phyloP scores from a whole-genome alignment of 1,139 yeast species.

The Nadsonia commutata region DNA sequence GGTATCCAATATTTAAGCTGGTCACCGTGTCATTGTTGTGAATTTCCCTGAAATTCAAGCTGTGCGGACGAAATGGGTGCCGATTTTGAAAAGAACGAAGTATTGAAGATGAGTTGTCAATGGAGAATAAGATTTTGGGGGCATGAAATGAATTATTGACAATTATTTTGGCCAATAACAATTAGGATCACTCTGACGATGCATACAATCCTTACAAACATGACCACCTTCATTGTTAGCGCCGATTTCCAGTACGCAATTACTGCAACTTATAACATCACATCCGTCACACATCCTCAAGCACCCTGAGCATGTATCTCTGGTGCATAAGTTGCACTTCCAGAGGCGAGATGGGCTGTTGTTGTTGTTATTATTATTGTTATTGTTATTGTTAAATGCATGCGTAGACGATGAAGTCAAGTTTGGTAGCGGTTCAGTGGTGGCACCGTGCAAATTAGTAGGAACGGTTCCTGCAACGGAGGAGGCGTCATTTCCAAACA shows the following conservation, averaged over 20 bases:
- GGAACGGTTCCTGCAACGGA: neutral
- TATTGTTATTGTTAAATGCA: neutral
- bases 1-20: too few species aligned
- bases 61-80: too few species aligned
- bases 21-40: too few species aligned
- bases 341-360: neutral
- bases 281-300: neutral
- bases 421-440: too few species aligned
- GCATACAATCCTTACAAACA: neutral
- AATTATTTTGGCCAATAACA: neutral
- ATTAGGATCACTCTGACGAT: neutral
- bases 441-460: neutral
- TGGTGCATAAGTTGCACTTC: neutral
- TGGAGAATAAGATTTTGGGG: too few species aligned
- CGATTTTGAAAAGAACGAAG: too few species aligned
- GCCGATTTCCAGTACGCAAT: neutral
- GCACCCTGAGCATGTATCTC: neutral
- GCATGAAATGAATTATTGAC: too few species aligned
- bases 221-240: neutral
- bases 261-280: neutral
- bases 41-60: too few species aligned
- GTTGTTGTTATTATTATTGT: neutral
- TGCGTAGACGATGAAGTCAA: neutral
- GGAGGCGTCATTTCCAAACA: neutral
- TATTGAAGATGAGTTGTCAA: too few species aligned